These are phyloP conservation scores for Acacia acuminata DNA, from an alignment of 306 rosid genomes.

Conservation along the genomic window DNA sequence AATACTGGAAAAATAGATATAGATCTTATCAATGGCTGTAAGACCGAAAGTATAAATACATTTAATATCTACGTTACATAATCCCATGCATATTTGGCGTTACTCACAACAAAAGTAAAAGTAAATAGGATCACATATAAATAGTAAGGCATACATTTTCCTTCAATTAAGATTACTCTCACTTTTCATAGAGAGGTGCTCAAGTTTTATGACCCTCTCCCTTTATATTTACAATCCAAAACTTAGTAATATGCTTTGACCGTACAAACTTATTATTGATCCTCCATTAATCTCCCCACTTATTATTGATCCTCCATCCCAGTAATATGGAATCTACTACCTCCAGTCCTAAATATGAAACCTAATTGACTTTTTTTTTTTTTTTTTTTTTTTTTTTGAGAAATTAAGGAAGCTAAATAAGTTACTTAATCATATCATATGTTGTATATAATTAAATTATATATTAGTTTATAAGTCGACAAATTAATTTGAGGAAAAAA, in stretches of 20 bases:
- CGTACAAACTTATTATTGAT: background rate
- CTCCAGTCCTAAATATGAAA: no score
- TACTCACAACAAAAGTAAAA: background rate
- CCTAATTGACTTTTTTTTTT: no score
- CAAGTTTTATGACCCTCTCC: background rate
- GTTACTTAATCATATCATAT: no score
- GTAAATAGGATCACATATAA: background rate
- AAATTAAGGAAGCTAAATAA: no score
- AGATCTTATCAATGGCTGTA: conserved; percentile 32
- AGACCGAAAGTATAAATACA: conserved; percentile 25
- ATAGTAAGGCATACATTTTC: background rate
- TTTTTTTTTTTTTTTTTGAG: no score
- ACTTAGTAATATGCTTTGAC: background rate
- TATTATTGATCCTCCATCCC: background rate
- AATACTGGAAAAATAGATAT: conserved; percentile 62
- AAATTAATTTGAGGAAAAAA: no score
- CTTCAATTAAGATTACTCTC: background rate
- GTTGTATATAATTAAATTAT: no score
- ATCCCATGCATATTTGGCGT: background rate
- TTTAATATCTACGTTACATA: conserved; percentile 5
- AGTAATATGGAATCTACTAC: background rate
- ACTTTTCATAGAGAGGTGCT: background rate
- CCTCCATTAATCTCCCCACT: background rate
- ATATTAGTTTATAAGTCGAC: no score
- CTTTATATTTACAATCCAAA: background rate